Conservation (phyloP, 805 yeast genomes). For the Spencermartinsiella europaea region DNA sequence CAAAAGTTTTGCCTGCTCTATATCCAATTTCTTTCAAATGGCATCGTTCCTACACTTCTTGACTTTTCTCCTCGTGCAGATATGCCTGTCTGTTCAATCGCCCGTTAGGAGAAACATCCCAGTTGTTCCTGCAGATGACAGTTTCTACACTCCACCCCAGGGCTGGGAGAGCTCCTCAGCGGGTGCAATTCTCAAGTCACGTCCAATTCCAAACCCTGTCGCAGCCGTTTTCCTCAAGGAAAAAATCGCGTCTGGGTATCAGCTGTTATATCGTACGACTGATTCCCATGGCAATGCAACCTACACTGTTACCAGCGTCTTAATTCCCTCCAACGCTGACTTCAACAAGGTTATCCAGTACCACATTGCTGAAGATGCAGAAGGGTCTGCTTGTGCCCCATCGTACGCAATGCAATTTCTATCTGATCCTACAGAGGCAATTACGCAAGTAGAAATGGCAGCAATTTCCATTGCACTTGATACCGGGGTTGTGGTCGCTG, state of each 20-base stretch:
- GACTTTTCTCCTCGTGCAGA: not conserved
- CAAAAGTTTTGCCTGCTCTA: too few species aligned
- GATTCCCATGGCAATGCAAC: slow-evolving; percentile 13
- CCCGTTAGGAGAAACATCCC: not conserved
- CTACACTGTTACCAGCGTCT: slow-evolving; percentile 11
- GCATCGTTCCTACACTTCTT: too few species aligned
- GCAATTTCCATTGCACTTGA: slow-evolving; percentile 10
- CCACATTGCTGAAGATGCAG: slow-evolving; percentile 24
- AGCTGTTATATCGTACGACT: slow-evolving; percentile 14
- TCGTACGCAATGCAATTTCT: slow-evolving; percentile 20
- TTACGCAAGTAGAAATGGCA: not conserved
- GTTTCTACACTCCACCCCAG: not conserved
- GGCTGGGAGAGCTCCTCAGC: not conserved
- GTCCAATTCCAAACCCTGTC: not conserved
- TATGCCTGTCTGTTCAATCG: not conserved
- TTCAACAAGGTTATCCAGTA: slow-evolving; percentile 18
- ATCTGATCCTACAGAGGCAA: slow-evolving; percentile 1
- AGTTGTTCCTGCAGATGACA: not conserved
- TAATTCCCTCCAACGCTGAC: slow-evolving; percentile 15
- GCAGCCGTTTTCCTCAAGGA: not conserved
- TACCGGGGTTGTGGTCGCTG: slow-evolving; percentile 11
- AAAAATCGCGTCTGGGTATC: slow-evolving; percentile 3
- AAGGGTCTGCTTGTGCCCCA: slow-evolving; percentile 23
- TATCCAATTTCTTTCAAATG: too few species aligned
- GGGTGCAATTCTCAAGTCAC: not conserved